Base-by-base conservation (phyloP, 768 basidiomycete genomes). In the Xerocomellus intermedius region DNA sequence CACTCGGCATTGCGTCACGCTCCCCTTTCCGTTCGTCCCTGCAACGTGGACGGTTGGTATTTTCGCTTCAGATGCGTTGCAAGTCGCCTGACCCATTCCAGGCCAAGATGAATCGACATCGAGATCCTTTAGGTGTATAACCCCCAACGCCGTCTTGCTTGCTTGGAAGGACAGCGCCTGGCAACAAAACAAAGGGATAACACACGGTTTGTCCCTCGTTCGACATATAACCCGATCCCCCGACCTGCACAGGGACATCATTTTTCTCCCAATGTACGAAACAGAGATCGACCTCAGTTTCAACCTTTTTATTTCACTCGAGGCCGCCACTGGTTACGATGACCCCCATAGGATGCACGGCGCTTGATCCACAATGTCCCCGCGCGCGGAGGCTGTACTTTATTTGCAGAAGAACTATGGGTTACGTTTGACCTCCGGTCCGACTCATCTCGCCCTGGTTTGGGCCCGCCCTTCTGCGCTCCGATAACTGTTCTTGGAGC, bases 1-100 rank as follows among this genome's bases (percentile, higher is more conserved):
- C n/a, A n/a, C 24, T 24, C 24, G 4, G 24, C 24, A 24, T 24
- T 24, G 2, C 1, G 93, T 86, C 14, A 96, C 92, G 61, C 91
- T 95, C 35, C 97, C 96, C 71, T 98, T 99, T 9, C 96, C 96
- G 72, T 99, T 98, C 0, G 97, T 99, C 0, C 97, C 97, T 8
- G 94, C 86, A 54, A 98, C 80, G 65, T 99, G 97, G 35, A 91
- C 77, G 1, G 94, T 92, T 0, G 94, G 96, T 2, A 90, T 80
- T 0, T 77, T 82, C 76, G 72, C 0, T 83, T 84, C 5, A 96
- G 72, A 61, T 77, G 64, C 4, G 67, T 54, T 33, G 87, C 78
- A 0, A 94, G 76, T 4, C 53, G 68, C 39, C 67, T 63, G 36
- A 92, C 77, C 8, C 87, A 80, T 50, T 84, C 77, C 4, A 92